Percentiles rank a stretch among this genome's conserved stretches.
Conservation (phyloP, 1,284 basidiomycete species). For the Meripilus lineatus region DNA sequence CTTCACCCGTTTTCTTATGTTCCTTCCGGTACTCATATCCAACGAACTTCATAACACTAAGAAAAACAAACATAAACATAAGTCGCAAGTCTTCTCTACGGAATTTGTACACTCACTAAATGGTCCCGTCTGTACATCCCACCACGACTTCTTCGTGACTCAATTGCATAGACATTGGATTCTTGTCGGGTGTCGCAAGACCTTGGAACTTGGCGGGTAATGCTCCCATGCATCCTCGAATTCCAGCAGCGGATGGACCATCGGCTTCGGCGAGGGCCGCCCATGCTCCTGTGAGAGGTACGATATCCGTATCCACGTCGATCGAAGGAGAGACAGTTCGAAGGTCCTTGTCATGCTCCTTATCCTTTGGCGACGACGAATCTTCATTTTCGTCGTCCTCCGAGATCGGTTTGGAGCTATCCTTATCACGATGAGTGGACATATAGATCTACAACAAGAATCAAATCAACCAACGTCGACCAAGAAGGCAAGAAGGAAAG, state of each 20-base stretch:
- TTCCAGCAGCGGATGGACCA: constrained; percentile 26
- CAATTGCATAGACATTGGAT: constrained; percentile 85
- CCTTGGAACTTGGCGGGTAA: constrained; percentile 66
- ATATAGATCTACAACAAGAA: constrained; percentile 58
- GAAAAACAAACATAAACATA: constrained; percentile 8
- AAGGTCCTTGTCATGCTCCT: background rate
- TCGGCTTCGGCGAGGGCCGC: constrained; percentile 46
- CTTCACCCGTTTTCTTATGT: background rate
- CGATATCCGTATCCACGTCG: constrained; percentile 58
- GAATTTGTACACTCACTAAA: constrained; percentile 57
- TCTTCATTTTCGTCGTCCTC: constrained; percentile 27
- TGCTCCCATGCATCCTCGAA: constrained; percentile 54
- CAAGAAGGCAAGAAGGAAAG: background rate
- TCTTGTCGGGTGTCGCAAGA: constrained; percentile 77
- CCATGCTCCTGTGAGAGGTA: constrained; percentile 66
- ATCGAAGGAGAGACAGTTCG: constrained; percentile 30
- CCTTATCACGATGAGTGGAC: constrained; percentile 68
- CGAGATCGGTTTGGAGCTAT: constrained; percentile 18
- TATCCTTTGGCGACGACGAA: background rate
- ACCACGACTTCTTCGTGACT: constrained; percentile 84
- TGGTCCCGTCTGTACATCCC: constrained; percentile 83
- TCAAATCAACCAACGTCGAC: background rate
- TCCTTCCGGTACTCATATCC: constrained; percentile 53
- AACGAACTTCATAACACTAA: constrained; percentile 71
- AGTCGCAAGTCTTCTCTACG: constrained; percentile 8